phyloP scores from a whole-genome alignment of 495 filamentous ascomycete species.

The Lasiosphaeris hirsuta region DNA sequence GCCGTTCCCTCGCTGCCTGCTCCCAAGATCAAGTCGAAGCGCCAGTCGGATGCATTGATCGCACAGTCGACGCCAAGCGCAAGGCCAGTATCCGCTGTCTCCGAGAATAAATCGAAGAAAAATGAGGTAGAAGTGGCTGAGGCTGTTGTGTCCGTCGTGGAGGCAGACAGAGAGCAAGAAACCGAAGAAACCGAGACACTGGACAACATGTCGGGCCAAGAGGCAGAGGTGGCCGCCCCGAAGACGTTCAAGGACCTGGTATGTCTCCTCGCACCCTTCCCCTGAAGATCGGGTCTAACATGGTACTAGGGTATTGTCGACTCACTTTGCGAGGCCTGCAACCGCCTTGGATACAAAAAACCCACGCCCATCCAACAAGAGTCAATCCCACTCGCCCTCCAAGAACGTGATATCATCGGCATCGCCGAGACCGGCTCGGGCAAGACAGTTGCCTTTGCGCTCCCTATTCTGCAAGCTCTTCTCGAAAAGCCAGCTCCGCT shows the following conservation, averaged over 20 bases:
- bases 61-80: slow-evolving; percentile 10
- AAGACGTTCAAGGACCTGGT: slow-evolving; percentile 77
- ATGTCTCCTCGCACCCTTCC: not conserved
- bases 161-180: slow-evolving; percentile 2
- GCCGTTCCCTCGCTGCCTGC: not conserved
- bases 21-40: not conserved
- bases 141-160: not conserved
- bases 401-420: slow-evolving; percentile 83
- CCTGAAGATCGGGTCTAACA: slow-evolving; percentile 15
- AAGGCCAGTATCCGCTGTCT: slow-evolving; percentile 16
- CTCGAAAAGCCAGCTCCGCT: slow-evolving; percentile 78
- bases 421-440: slow-evolving; percentile 92
- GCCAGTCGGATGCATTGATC: not conserved
- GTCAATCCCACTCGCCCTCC: slow-evolving; percentile 76
- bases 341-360: slow-evolving; percentile 71
- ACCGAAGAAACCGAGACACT: slow-evolving; percentile 9
- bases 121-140: no score
- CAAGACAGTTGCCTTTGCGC: slow-evolving; percentile 86
- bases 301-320: slow-evolving; percentile 68
- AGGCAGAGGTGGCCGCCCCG: slow-evolving; percentile 23
- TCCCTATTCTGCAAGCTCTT: slow-evolving; percentile 83
- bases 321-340: slow-evolving; percentile 82
- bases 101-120: no score
- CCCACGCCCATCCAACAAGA: slow-evolving; percentile 77
- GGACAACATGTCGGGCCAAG: slow-evolving; percentile 19